Percentiles rank a stretch among this genome's conserved stretches.
These are phyloP conservation scores for Wickerhamiella occidentalis DNA, from an alignment of 805 yeast genomes.

Conservation along the genomic window DNA sequence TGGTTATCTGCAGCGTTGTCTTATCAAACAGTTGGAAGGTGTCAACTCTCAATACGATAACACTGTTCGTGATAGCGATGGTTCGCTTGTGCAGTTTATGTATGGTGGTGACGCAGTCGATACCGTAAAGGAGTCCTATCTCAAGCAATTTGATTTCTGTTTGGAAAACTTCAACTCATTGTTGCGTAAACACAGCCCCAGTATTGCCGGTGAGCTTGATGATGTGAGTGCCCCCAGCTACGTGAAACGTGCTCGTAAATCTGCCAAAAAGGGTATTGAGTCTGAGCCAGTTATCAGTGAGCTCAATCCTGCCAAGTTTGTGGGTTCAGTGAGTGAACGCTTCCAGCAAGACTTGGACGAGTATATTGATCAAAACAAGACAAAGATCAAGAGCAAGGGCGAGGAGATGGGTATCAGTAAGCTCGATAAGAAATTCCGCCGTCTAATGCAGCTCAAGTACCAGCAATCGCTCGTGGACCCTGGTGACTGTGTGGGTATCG, in stretches of 20 bases:
- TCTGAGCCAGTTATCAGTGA: constrained; percentile 82
- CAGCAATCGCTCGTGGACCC: constrained; percentile 93
- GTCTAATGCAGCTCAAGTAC: constrained; percentile 95
- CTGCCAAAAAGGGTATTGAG: constrained; percentile 41
- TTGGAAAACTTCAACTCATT: constrained; percentile 80
- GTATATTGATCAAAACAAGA: constrained; percentile 46
- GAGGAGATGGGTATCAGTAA: constrained; percentile 38
- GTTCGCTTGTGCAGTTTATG: constrained; percentile 82
- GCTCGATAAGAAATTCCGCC: constrained; percentile 76
- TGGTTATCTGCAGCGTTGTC: constrained; percentile 96
- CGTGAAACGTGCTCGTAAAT: constrained; percentile 69
- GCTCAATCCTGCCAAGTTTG: constrained; percentile 75
- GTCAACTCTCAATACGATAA: constrained; percentile 89
- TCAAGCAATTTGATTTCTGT: constrained; percentile 89
- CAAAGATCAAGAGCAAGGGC: constrained; percentile 22
- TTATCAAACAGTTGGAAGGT: constrained; percentile 96
- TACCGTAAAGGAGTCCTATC: constrained; percentile 85
- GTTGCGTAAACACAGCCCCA: constrained; percentile 76
- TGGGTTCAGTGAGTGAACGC: constrained; percentile 86
- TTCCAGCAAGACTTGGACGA: constrained; percentile 71
- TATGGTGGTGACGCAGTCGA: constrained; percentile 97
- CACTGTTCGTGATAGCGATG: constrained; percentile 91
- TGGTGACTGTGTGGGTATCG: constrained; percentile 96
- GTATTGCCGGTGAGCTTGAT: constrained; percentile 58
- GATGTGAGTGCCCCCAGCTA: constrained; percentile 71